Percentiles rank a stretch among this genome's conserved stretches.
Evolutionary conservation across 1,139 yeast genomes (phyloP).

Genomic region (Nadsonia starkeyi-henricii): DNA sequence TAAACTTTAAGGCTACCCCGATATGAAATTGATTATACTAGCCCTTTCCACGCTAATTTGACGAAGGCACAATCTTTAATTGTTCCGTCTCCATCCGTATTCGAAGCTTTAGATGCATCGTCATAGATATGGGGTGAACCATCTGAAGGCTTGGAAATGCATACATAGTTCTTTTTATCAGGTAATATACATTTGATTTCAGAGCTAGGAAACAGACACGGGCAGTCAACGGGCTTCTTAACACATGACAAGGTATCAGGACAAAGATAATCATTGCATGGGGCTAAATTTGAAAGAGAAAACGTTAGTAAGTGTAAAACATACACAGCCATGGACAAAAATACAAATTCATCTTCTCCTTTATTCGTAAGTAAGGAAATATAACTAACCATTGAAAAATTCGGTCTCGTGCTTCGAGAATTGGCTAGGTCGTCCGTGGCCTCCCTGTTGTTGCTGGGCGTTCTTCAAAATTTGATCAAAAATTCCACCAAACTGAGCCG

Average conservation of each 20-base stretch:
- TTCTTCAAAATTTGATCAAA: background rate
- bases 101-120: background rate
- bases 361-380: too few species aligned
- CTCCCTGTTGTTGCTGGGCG: background rate
- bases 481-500: background rate
- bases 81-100: background rate
- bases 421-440: background rate
- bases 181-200: constrained; percentile 75
- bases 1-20: too few species aligned
- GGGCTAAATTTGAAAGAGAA: constrained; percentile 14
- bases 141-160: constrained; percentile 54
- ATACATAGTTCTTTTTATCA: constrained; percentile 45
- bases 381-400: background rate
- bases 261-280: constrained; percentile 65
- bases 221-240: constrained; percentile 53
- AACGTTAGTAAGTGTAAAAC: background rate
- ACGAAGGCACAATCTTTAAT: background rate
- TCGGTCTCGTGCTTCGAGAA: background rate
- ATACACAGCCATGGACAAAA: too few species aligned
- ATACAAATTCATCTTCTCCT: too few species aligned
- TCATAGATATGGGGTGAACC: constrained; percentile 3
- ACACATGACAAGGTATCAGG: constrained; percentile 77
- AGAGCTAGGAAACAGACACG: constrained; percentile 79
- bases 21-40: background rate
- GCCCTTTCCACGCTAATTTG: background rate